phyloP scores from a whole-genome alignment of 2,329 filamentous ascomycete species.

The Trichoderma harzianum region DNA sequence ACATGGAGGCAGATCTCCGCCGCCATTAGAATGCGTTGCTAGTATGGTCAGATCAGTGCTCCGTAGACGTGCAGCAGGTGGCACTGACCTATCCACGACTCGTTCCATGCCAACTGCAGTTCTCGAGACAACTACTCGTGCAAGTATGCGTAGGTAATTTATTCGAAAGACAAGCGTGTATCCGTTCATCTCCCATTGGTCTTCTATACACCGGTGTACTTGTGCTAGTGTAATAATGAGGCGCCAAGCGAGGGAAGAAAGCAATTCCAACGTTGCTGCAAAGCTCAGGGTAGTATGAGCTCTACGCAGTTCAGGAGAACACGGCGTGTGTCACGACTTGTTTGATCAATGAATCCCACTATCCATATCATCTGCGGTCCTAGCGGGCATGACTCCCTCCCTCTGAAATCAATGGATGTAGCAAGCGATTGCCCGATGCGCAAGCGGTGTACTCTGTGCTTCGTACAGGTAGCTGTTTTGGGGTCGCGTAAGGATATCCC shows the following conservation, averaged over 20 bases:
- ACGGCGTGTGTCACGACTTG: not conserved
- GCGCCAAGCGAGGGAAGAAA: not conserved
- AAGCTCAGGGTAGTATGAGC: not conserved
- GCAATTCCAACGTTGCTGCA: not conserved
- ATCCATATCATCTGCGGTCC: not conserved
- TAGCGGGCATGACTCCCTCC: not conserved
- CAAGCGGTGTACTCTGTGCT: not conserved
- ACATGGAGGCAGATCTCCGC: not conserved
- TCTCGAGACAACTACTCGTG: not conserved
- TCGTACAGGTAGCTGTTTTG: not conserved
- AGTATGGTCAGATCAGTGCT: not conserved
- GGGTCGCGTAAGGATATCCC: slow-evolving; percentile 7
- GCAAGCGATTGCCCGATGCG: slow-evolving; percentile 11
- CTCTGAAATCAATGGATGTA: not conserved
- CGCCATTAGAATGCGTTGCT: not conserved
- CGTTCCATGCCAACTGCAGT: not conserved
- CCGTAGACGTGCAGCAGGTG: slow-evolving; percentile 7
- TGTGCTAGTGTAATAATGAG: not conserved
- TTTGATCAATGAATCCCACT: not conserved
- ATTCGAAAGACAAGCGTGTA: not conserved
- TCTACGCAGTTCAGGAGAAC: not conserved
- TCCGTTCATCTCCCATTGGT: not conserved
- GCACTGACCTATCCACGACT: not conserved
- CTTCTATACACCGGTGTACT: not conserved
- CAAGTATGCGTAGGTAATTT: not conserved